Conservation (phyloP, 1,284 basidiomycete species). For the Phenoliferia sp. region DNA sequence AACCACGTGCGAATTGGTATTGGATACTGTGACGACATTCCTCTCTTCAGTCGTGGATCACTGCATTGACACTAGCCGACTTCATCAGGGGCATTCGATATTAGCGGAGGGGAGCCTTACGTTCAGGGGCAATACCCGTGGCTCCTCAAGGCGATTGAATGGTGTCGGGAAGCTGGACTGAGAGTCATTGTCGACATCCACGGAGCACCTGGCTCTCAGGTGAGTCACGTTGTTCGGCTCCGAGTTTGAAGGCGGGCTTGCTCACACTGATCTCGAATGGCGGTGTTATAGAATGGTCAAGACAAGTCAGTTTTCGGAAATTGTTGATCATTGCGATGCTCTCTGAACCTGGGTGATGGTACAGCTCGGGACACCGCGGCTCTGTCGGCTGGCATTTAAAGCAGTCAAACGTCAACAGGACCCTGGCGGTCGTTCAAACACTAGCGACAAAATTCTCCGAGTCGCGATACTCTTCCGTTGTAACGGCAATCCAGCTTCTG, state of each 20-base stretch:
- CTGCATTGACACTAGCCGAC: not conserved
- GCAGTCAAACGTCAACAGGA: not conserved
- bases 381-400: not conserved
- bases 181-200: constrained; percentile 65
- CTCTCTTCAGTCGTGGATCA: not conserved
- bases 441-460: not conserved
- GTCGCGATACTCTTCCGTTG: not conserved
- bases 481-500: constrained; percentile 22
- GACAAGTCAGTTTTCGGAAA: not conserved
- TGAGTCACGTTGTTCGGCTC: not conserved
- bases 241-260: not conserved
- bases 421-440: not conserved
- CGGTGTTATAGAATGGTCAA: not conserved
- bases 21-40: constrained; percentile 62
- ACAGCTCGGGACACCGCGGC: not conserved
- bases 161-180: constrained; percentile 61
- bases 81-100: constrained; percentile 76
- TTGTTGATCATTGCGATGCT: no score
- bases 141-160: constrained; percentile 59
- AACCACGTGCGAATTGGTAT: constrained; percentile 85
- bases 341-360: not conserved
- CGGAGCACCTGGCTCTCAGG: not conserved
- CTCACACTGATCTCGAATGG: no score
- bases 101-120: constrained; percentile 75
- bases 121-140: constrained; percentile 69